Evolutionary conservation across 78 protist genomes (phyloP), one percentile per base, ranked within the genome.

Genomic region (Dictyostelium citrinum): DNA sequence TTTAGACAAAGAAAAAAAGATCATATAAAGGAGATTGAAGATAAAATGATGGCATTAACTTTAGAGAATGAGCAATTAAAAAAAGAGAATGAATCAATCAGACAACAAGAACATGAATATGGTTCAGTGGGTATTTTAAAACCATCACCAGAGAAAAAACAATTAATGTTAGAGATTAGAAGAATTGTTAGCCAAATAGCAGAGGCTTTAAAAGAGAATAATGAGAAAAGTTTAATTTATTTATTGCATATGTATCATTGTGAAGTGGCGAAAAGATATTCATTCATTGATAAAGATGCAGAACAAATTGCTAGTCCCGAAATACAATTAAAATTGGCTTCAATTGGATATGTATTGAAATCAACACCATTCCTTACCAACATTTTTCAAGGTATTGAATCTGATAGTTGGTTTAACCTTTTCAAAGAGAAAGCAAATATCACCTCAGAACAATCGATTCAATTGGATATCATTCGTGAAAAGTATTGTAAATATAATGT

Each of bases 81-180:
- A 64, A 64, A 64, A 27, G 72, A 64, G 35, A 64, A 64, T 27
- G 72, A 64, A 27, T 24, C 31, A 24, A 27, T 64, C 0, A 64
- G 35, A 64, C 39, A 64, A 27, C 22, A 55, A 12, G 24, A 55
- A 20, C 64, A 20, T 3, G 90, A 83, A 45, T 10, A 35, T 83
- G 90, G 90, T 41, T 43, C 80, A 22, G 80, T 83, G n/a, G 90
- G 49, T 17, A 74, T 83, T 6, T 68, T 83, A 78, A 83, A 78
- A 46, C 90, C 90, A 8, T 76, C 70, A 46, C 90, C 90, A 27
- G 90, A 83, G 10, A 27, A 68, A 2, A 43, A 45, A 12, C 12
- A 55, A n/a, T 27, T 43, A 31, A 33, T 83, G n/a, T 29, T 83
- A 79, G 90, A 83, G 35, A 78, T 55, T 12, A 83, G 72, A 70